Evolutionary conservation across 345 rosid genomes (phyloP), one percentile per base, ranked within the genome.

Genomic region (Mercurialis annua): DNA sequence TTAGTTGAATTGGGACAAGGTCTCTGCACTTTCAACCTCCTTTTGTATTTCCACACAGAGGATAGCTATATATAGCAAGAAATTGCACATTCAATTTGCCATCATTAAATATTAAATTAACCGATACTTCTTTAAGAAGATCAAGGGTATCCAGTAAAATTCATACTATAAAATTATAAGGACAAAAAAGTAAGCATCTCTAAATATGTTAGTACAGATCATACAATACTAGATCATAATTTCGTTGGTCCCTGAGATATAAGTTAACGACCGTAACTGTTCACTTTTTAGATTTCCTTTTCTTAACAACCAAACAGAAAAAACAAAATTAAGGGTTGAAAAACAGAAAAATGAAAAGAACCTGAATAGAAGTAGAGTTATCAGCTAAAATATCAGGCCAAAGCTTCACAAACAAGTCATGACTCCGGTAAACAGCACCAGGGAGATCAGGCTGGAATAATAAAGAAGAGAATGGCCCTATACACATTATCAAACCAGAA

Each of bases 371-470:
- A 21, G 93, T 83, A 33, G 87, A 83, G 78, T 92, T 90, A 59
- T 90, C 96, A 24, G 82, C 68, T n/a, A 60, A 68, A 65, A 93
- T 87, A 50, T 89, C 84, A 71, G 79, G 79, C 92, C 90, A 84
- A 27, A 93, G 86, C 76, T 81, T 81, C 50, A 57, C 64, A 73
- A 90, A 89, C 80, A 87, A 74, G 76, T 83, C 77, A 61, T 85
- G 88, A 81, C 96, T 93, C 54, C 93, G 85, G 49, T 93, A 93
- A 49, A 87, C 90, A 40, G 92, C 85, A 29, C 92, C 94, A 61
- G 97, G 94, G 68, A 71, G 53, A 50, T 78, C 49, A 55, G 80
- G 55, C 67, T 70, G 82, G 48, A 84, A 84, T 50, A 85, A 79
- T 50, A 85, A 79, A 18, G 83, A 81, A 10, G 97, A 83, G 77